Evolutionary conservation across 73 alveolate species (phyloP).

Genomic region (Tetrahymena thermophila): DNA sequence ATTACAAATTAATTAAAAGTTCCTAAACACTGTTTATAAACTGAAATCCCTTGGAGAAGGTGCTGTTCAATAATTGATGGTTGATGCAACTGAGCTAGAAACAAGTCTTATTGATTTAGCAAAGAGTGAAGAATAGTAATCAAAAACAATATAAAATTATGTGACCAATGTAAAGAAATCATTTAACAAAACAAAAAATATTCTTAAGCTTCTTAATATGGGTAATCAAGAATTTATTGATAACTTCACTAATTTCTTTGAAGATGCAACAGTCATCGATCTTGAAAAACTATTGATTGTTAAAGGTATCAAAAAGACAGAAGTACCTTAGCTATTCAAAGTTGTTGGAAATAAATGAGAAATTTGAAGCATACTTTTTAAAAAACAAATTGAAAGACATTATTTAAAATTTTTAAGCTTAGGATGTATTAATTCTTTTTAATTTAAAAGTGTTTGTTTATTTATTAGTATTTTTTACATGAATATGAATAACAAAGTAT

Average conservation of each 20-base stretch:
- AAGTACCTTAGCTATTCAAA: not conserved
- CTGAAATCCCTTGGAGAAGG: conserved; percentile 21
- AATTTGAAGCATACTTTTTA: not conserved
- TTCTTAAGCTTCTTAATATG: not conserved
- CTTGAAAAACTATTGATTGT: not conserved
- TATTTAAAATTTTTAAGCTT: not conserved
- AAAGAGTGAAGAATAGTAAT: not conserved
- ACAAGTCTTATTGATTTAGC: conserved; percentile 5
- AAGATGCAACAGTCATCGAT: not conserved
- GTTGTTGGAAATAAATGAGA: not conserved
- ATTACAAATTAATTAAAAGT: conserved; percentile 9
- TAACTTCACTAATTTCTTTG: not conserved
- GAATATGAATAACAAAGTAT: no score
- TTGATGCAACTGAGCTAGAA: conserved; percentile 22
- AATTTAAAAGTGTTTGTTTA: not conserved
- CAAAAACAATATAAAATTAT: not conserved
- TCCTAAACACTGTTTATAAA: conserved; percentile 24
- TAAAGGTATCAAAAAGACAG: not conserved
- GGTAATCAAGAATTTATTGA: not conserved
- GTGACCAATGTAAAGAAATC: not conserved
- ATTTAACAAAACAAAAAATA: not conserved
- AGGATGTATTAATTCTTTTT: not conserved
- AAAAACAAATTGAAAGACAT: not conserved
- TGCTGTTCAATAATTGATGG: conserved; percentile 24
- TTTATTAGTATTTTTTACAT: no score